Conservation (phyloP, 208 protist genomes). For the Vickermania ingenoplastis region DNA sequence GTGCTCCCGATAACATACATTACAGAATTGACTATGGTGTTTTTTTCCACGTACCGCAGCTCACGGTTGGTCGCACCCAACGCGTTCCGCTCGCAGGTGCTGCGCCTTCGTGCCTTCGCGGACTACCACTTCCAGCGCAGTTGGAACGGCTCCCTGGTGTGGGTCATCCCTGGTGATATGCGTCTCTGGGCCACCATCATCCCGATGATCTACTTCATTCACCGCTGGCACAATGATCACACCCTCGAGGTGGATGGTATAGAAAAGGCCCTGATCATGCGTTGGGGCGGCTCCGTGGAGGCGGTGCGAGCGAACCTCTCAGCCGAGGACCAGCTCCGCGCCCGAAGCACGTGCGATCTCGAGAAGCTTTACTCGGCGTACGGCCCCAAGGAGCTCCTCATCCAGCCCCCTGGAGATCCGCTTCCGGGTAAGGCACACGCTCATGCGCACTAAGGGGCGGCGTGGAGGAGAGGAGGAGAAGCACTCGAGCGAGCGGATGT, state of each 20-base stretch:
- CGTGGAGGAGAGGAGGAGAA: too few species aligned
- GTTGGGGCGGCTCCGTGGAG: slow-evolving; percentile 78
- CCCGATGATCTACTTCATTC: slow-evolving; percentile 70
- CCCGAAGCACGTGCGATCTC: slow-evolving; percentile 58
- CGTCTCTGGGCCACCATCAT: slow-evolving; percentile 61
- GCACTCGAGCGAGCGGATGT: too few species aligned
- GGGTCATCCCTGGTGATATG: slow-evolving; percentile 66
- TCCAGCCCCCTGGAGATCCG: slow-evolving; percentile 59
- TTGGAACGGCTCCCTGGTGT: slow-evolving; percentile 67
- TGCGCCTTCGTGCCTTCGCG: slow-evolving; percentile 53
- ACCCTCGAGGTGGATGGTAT: slow-evolving; percentile 50
- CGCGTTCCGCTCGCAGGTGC: slow-evolving; percentile 58
- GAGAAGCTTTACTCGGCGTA: slow-evolving; percentile 84
- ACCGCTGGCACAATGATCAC: slow-evolving; percentile 84
- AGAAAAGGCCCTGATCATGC: slow-evolving; percentile 78
- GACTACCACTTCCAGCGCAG: slow-evolving; percentile 81
- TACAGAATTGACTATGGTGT: slow-evolving; percentile 46
- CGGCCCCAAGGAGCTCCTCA: slow-evolving; percentile 70
- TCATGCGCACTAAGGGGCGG: too few species aligned
- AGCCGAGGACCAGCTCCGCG: slow-evolving; percentile 78
- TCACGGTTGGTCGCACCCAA: slow-evolving; percentile 47
- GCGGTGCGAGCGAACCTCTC: slow-evolving; percentile 66
- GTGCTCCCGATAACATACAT: too few species aligned
- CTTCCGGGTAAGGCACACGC: slow-evolving; percentile 80
- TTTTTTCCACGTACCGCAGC: slow-evolving; percentile 79